Base-by-base conservation (phyloP, 208 protist genomes). In the Acanthamoeba culbertsoni region DNA sequence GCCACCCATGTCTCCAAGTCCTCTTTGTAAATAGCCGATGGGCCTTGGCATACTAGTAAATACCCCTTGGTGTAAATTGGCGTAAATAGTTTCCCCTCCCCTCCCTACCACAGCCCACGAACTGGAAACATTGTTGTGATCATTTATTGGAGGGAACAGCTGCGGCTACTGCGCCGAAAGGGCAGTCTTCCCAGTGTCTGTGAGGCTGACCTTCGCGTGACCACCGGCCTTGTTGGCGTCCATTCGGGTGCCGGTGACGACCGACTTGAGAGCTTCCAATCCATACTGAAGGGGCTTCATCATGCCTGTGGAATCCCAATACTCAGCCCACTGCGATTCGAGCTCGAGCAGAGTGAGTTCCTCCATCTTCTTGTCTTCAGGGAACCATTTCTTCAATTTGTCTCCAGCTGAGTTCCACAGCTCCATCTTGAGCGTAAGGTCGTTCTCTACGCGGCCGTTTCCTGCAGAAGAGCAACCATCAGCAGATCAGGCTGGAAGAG, bases 291-390 rank as follows among this genome's bases (percentile, higher is more conserved):
- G 43, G 46, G 79, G 43, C 79, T 63, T 88, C 48, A 55, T 42
- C 6, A 88, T 33, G 48, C 79, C 79, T 10, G 48, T 88, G 31
- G 79, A 65, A 48, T 88, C 79, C 79, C 79, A 88, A 28, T 88
- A 88, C 48, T 88, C 79, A n/a, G 46, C 79, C 79, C 79, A 88
- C 51, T 88, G 79, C 14, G 48, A 63, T 33, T 63, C 48, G 46
- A 88, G 48, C 51, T 88, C 37, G 31, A 88, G 48, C 48, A 88
- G 51, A 23, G 79, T 45, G n/a, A 88, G 37, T 0, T 88, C 79
- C 1, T 79, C 68, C 4, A 79, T 31, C 40, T 31, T 79, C 79
- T 88, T 88, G 46, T 88, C 79, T 33, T 88, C 79, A 48, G 79
- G 79, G 79, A 63, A 88, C 48, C 51, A 88, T 33, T 55, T 55